Evolutionary conservation across 2,329 filamentous ascomycete species (phyloP).

Genomic region (Escovopsis weberi): DNA sequence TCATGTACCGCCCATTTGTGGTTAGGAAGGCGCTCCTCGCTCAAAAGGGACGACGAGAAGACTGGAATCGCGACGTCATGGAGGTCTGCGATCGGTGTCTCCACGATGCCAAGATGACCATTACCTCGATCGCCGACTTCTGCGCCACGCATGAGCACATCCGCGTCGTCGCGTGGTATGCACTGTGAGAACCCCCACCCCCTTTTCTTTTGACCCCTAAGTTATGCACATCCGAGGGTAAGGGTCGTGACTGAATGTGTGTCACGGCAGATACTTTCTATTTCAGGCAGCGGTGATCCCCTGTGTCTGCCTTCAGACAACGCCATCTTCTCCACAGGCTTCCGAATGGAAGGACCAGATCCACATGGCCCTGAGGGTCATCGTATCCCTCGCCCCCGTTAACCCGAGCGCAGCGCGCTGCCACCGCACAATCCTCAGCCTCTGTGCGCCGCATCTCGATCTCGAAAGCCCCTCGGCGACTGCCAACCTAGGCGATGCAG

Average conservation of each 20-base stretch:
- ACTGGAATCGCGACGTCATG: conserved; percentile 7
- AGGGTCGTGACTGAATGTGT: neutral
- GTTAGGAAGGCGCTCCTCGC: conserved; percentile 20
- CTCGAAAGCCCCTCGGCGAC: neutral
- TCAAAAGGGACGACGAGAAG: conserved; percentile 6
- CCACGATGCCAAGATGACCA: conserved; percentile 24
- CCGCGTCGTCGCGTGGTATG: conserved; percentile 29
- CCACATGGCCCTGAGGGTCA: conserved; percentile 19
- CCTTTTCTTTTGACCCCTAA: no score
- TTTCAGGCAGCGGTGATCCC: conserved; percentile 35
- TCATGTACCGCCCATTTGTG: conserved; percentile 32
- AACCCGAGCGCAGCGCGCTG: conserved; percentile 28
- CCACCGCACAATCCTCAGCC: conserved; percentile 23
- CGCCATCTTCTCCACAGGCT: conserved; percentile 21
- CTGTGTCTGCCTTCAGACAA: conserved; percentile 30
- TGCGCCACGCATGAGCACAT: conserved; percentile 23
- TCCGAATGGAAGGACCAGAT: conserved; percentile 28
- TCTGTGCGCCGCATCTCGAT: conserved; percentile 24
- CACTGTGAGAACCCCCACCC: conserved; percentile 11
- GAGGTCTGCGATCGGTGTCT: conserved; percentile 20
- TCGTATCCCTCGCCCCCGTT: conserved; percentile 20
- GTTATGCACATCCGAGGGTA: neutral
- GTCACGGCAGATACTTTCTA: conserved; percentile 25
- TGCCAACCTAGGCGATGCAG: neutral
- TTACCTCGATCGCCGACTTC: conserved; percentile 22